phyloP scores from a whole-genome alignment of 306 rosid genomes.

The Vigna angularis region DNA sequence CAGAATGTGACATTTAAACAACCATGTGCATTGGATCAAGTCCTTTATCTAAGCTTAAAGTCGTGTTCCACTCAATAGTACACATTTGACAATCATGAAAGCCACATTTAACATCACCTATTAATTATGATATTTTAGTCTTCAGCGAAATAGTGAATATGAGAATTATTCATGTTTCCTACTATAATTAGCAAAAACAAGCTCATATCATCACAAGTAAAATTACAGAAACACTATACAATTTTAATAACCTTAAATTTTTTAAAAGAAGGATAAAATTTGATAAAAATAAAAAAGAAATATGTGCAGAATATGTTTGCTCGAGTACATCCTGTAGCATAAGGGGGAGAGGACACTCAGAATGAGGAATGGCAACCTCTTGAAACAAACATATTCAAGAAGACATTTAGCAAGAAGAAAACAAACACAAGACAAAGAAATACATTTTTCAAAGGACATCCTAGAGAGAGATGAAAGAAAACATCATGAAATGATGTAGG shows the following conservation, averaged over 20 bases:
- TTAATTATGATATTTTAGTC: neutral
- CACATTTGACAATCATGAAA: constrained; percentile 12
- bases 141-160: neutral
- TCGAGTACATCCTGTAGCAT: too few species aligned
- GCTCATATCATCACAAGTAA: neutral
- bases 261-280: neutral
- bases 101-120: constrained; percentile 4
- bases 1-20: constrained; percentile 37
- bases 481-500: too few species aligned
- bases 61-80: neutral
- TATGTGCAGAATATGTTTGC: too few species aligned
- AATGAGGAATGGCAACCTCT: too few species aligned
- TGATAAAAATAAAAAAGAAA: neutral
- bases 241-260: neutral
- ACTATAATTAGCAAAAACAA: neutral
- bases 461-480: too few species aligned
- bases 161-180: constrained; percentile 2
- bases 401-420: too few species aligned
- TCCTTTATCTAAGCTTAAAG: neutral
- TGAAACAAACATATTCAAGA: too few species aligned
- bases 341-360: too few species aligned
- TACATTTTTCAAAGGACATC: too few species aligned
- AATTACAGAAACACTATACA: neutral
- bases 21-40: neutral
- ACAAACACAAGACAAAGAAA: too few species aligned